Conservation (phyloP, 192 early-diverging fungal genomes). For the Oehlia diaphana region DNA sequence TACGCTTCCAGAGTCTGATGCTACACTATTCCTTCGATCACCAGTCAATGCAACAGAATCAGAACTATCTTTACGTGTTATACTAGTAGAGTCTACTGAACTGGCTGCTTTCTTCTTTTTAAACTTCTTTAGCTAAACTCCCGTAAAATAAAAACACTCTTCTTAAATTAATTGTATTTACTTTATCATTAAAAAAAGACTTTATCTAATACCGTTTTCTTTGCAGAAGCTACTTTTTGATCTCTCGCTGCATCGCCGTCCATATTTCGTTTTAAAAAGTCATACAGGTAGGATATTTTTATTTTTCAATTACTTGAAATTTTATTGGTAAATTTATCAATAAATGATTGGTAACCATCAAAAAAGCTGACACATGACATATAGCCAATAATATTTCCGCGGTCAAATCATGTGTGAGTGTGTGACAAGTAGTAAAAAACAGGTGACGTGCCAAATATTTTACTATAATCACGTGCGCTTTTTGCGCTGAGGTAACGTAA, state of each 20-base stretch:
- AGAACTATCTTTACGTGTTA: slow-evolving; percentile 6
- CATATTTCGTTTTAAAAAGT: not conserved
- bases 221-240: slow-evolving; percentile 24
- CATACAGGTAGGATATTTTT: too few species aligned
- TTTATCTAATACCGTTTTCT: slow-evolving; percentile 18
- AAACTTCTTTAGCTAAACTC: slow-evolving; percentile 18
- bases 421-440: too few species aligned
- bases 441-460: too few species aligned
- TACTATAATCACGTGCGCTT: too few species aligned
- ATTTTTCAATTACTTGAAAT: too few species aligned
- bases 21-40: slow-evolving; percentile 5
- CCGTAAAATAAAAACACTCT: not conserved
- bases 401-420: too few species aligned
- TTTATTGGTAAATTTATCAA: too few species aligned
- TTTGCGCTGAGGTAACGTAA: too few species aligned
- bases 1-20: slow-evolving; percentile 18
- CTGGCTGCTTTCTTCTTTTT: slow-evolving; percentile 27
- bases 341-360: too few species aligned
- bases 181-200: not conserved
- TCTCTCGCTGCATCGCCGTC: slow-evolving; percentile 4
- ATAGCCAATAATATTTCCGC: too few species aligned
- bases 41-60: not conserved
- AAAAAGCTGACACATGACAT: too few species aligned
- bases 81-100: not conserved
- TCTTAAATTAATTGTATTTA: not conserved